phyloP scores from a whole-genome alignment of 176 grass and related monocot genomes.

The Poa annua region DNA sequence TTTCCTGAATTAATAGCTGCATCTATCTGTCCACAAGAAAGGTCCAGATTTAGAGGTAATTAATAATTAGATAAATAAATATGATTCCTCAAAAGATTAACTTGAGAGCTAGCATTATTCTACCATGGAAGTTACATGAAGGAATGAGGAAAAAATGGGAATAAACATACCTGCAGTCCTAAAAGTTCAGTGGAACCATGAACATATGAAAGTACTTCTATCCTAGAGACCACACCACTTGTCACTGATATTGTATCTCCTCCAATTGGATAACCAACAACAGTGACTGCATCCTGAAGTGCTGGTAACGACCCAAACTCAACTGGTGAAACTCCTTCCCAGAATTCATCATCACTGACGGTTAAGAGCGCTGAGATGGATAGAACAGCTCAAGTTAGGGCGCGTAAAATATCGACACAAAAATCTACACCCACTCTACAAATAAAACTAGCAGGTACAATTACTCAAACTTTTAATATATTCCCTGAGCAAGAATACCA shows the following conservation, averaged over 20 bases:
- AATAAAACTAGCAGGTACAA: conserved; percentile 6
- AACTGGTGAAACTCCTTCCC: conserved; percentile 84
- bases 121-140: not conserved
- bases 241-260: conserved; percentile 99
- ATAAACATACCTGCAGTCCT: conserved; percentile 71
- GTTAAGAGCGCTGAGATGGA: conserved; percentile 69
- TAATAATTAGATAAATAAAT: not conserved
- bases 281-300: conserved; percentile 91
- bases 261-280: conserved; percentile 98
- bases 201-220: conserved; percentile 96
- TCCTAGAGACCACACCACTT: conserved; percentile 97
- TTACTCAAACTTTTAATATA: not conserved
- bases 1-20: conserved; percentile 98
- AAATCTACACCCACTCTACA: not conserved
- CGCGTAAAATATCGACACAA: not conserved
- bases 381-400: conserved; percentile 23
- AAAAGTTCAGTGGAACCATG: conserved; percentile 98
- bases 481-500: not conserved
- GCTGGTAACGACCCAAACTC: conserved; percentile 86
- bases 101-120: not conserved
- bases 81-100: conserved; percentile 2
- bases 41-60: not conserved
- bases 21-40: conserved; percentile 77
- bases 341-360: conserved; percentile 91
- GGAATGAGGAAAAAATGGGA: not conserved